Conservation (phyloP, 2,329 filamentous ascomycete genomes). For the Tolypocladium endophyticum region DNA sequence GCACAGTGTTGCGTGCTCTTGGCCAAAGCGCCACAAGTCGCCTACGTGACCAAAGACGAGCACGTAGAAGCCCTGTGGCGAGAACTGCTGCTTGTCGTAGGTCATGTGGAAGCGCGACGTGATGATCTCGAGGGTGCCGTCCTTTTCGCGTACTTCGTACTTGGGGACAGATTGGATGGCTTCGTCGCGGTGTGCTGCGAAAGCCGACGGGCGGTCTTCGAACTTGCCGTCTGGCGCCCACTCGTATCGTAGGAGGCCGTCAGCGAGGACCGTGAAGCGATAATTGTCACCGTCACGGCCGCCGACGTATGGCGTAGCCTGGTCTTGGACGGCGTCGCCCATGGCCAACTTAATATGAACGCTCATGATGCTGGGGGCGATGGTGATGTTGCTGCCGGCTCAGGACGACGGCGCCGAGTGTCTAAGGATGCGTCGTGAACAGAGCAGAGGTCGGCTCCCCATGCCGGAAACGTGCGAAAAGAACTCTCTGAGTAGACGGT, state of each 20-base stretch:
- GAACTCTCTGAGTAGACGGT: not conserved
- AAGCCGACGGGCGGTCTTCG: conserved; percentile 51
- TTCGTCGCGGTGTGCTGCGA: conserved; percentile 42
- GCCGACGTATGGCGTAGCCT: conserved; percentile 5
- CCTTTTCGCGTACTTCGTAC: conserved; percentile 35
- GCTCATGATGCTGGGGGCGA: not conserved
- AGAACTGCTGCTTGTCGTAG: conserved; percentile 49
- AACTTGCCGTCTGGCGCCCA: conserved; percentile 50
- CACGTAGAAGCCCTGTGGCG: conserved; percentile 34
- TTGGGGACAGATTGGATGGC: conserved; percentile 25
- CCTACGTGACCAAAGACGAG: conserved; percentile 29
- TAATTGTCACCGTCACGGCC: conserved; percentile 25
- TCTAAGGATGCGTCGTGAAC: not conserved
- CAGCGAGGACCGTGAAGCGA: conserved; percentile 48
- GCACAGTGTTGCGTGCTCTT: conserved; percentile 26
- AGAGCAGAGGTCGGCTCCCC: not conserved
- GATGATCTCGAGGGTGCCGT: conserved; percentile 40
- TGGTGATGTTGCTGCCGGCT: not conserved
- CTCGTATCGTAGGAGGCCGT: conserved; percentile 48
- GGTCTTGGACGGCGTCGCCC: not conserved
- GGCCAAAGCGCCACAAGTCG: conserved; percentile 38
- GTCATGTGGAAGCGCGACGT: conserved; percentile 43
- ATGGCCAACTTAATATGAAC: not conserved
- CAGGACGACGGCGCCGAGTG: not conserved
- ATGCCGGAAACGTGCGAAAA: not conserved